Conservation (phyloP, 2,329 filamentous ascomycete genomes). For the Rachicladosporium sp. region DNA sequence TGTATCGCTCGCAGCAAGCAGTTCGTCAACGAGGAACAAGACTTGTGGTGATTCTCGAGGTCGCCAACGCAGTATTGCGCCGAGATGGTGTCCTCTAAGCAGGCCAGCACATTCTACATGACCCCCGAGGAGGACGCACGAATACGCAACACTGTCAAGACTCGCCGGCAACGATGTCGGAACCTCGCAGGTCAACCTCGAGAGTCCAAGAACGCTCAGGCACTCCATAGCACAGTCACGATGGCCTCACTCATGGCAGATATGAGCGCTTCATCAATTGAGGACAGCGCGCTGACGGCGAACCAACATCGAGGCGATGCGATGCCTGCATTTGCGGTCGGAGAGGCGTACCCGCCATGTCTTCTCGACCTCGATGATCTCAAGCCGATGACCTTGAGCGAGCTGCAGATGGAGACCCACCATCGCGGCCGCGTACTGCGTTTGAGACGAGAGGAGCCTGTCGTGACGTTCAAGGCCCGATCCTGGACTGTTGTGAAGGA, state of each 20-base stretch:
- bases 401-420: conserved; percentile 11
- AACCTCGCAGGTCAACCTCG: background rate
- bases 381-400: conserved; percentile 4
- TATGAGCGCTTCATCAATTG: background rate
- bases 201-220: conserved; percentile 2
- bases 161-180: conserved; percentile 2
- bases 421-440: conserved; percentile 10
- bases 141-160: conserved; percentile 3
- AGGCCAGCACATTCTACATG: conserved; percentile 3
- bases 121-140: conserved; percentile 4
- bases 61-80: too few species aligned
- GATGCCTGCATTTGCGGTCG: conserved; percentile 4
- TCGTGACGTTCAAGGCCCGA: conserved; percentile 8
- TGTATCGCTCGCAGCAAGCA: too few species aligned
- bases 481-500: conserved; percentile 22
- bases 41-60: too few species aligned
- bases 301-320: background rate
- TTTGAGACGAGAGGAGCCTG: conserved; percentile 13
- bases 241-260: conserved; percentile 3
- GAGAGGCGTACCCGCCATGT: conserved; percentile 5
- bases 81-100: too few species aligned
- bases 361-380: conserved; percentile 6
- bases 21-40: too few species aligned
- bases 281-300: too few species aligned
- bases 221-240: conserved; percentile 2